phyloP scores from a whole-genome alignment of 2,329 filamentous ascomycete species.

The Malbranchea zuffiana region DNA sequence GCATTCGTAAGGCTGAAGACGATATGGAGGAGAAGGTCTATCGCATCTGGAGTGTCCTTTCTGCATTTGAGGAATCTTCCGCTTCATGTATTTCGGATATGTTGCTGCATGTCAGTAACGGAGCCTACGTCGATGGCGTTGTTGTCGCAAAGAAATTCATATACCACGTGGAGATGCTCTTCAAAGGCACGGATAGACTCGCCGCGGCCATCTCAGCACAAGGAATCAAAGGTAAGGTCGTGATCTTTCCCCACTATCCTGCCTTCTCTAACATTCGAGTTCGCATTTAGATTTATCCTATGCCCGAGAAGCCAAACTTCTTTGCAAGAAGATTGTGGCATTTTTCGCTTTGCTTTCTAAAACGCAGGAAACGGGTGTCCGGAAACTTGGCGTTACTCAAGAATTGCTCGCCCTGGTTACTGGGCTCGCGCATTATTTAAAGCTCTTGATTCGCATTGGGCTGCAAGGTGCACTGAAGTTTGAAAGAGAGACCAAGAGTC shows the following conservation, averaged over 20 bases:
- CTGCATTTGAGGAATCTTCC: conserved; percentile 93
- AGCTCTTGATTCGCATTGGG: conserved; percentile 92
- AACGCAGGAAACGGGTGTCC: conserved; percentile 79
- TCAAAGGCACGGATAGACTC: conserved; percentile 74
- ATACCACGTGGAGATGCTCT: conserved; percentile 85
- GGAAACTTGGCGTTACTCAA: conserved; percentile 90
- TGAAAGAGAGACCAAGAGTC: conserved; percentile 66
- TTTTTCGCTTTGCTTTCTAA: conserved; percentile 95
- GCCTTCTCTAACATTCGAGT: conserved; percentile 17
- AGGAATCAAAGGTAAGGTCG: conserved; percentile 61
- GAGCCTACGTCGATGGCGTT: conserved; percentile 88
- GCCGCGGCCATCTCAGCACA: conserved; percentile 59
- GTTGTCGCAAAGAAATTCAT: conserved; percentile 94
- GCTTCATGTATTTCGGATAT: conserved; percentile 98
- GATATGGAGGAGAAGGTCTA: conserved; percentile 96
- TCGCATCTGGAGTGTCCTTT: conserved; percentile 94
- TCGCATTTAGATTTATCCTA: conserved; percentile 64
- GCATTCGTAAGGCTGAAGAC: conserved; percentile 77
- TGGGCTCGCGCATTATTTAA: conserved; percentile 90
- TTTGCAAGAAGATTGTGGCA: conserved; percentile 99
- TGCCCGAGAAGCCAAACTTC: conserved; percentile 86
- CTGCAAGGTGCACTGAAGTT: conserved; percentile 85
- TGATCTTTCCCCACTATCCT: neutral
- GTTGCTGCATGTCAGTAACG: conserved; percentile 96
- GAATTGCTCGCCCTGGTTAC: conserved; percentile 96